Base-by-base conservation (phyloP, 176 grass and related monocot species). In the Aegilops speltoides region DNA sequence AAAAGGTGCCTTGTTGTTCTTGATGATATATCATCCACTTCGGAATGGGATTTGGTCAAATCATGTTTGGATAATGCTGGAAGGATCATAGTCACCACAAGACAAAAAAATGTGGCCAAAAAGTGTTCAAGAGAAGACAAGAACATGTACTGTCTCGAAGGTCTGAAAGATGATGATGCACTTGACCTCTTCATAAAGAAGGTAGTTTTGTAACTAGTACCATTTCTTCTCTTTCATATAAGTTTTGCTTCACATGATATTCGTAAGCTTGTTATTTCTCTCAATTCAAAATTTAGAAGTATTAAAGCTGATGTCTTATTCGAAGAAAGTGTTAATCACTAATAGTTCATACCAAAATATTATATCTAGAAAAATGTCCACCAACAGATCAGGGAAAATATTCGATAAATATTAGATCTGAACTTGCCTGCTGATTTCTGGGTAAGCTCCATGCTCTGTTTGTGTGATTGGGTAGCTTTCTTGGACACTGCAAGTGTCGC, bases 71-170 rank as follows among this genome's bases (percentile, higher is more conserved):
- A 2, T 16, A 9, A 17, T 40, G 54, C 77, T 22, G n/a, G 52
- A 11, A 0, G 64, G 7, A 60, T 89, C 37, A 86, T 92, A 5
- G 17, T 89, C 7, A 92, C 86, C 3, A 84, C 83, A 0, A 68
- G 79, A 4, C 46, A 23, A 8, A 26, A 36, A 11, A 0, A 3
- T 2, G 4, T 92, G 34, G 87, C 87, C 0, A 0, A 40, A 10
- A 15, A 78, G 22, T 68, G 83, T 41, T 84, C 79, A 7, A 4
- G 1, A 1, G 29, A 19, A 5, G 1, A 10, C 3, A 4, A 7
- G 0, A 45, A 68, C 32, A 33, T 83, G 14, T 67, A 71, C 6
- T 4, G 11, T 45, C 38, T 92, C 22, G 0, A 26, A 3, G 7
- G 8, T 11, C 40, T 92, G 1, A 24, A 80, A 5, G 14, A 41